Conservation (phyloP, 495 filamentous ascomycete species). For the Lasiosphaeria hispida region DNA sequence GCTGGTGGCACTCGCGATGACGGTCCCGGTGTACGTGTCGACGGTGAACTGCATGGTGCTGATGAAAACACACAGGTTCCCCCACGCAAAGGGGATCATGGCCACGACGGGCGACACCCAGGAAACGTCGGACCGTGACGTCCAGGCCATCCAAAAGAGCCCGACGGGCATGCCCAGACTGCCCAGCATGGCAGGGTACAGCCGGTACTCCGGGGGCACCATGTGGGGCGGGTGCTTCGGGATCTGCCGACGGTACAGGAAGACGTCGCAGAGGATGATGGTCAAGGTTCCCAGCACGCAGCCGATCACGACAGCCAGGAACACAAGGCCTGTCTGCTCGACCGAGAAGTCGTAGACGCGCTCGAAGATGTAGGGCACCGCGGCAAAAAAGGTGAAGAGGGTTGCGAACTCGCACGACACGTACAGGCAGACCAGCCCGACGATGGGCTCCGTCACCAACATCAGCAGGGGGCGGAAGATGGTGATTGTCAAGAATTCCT, state of each 20-base stretch:
- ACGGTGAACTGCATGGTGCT: slow-evolving; percentile 50
- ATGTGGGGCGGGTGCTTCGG: slow-evolving; percentile 26
- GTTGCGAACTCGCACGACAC: slow-evolving; percentile 61
- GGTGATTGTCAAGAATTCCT: slow-evolving; percentile 53
- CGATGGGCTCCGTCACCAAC: slow-evolving; percentile 65
- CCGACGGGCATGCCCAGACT: slow-evolving; percentile 55
- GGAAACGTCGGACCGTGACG: slow-evolving; percentile 35
- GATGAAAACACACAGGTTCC: slow-evolving; percentile 40
- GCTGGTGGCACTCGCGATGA: slow-evolving; percentile 59
- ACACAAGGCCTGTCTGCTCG: slow-evolving; percentile 56
- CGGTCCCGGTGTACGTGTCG: slow-evolving; percentile 57
- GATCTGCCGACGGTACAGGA: slow-evolving; percentile 38
- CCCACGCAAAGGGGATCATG: slow-evolving; percentile 64
- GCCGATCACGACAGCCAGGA: slow-evolving; percentile 57
- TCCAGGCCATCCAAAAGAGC: slow-evolving; percentile 51
- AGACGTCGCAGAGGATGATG: slow-evolving; percentile 44
- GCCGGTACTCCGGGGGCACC: slow-evolving; percentile 53
- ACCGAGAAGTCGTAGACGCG: slow-evolving; percentile 48
- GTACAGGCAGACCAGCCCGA: slow-evolving; percentile 60
- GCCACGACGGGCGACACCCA: slow-evolving; percentile 48
- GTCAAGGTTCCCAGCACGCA: slow-evolving; percentile 50
- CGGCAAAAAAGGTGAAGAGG: slow-evolving; percentile 65
- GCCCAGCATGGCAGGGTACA: slow-evolving; percentile 61
- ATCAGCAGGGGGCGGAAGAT: slow-evolving; percentile 61
- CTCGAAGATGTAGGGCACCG: slow-evolving; percentile 55